phyloP scores from a whole-genome alignment of 768 basidiomycete genomes.

The Leccinum fibrillosum region DNA sequence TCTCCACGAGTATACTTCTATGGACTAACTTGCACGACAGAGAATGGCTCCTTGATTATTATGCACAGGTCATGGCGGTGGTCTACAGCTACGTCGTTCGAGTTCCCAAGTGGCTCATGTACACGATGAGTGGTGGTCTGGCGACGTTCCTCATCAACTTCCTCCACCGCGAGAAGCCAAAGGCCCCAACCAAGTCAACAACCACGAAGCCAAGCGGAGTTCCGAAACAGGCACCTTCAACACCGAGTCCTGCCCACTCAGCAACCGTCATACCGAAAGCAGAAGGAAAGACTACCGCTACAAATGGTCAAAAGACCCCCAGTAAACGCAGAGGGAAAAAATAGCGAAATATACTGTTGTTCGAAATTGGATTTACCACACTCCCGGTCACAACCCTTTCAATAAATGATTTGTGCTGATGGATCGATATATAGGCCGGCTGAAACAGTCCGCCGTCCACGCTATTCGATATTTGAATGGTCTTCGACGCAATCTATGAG shows the following conservation, averaged over 20 bases:
- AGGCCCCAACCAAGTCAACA: conserved; percentile 1
- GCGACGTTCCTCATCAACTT: conserved; percentile 67
- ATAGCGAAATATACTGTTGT: background rate
- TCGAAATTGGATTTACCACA: background rate
- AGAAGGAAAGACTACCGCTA: conserved; percentile 16
- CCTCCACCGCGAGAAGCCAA: conserved; percentile 44
- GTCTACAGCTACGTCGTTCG: conserved; percentile 49
- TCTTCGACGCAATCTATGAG: background rate
- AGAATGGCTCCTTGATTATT: conserved; percentile 63
- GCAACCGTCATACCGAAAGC: background rate
- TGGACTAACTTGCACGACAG: conserved; percentile 35
- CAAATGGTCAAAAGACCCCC: conserved; percentile 18
- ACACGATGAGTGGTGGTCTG: conserved; percentile 59
- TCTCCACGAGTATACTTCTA: background rate
- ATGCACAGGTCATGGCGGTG: conserved; percentile 47
- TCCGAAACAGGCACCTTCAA: conserved; percentile 1
- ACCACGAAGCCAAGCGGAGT: conserved; percentile 5
- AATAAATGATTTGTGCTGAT: background rate
- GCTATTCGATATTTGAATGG: background rate
- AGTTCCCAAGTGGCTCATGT: conserved; percentile 72
- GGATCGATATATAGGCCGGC: background rate
- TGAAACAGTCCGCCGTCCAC: background rate
- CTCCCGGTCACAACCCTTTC: background rate
- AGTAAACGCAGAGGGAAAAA: conserved; percentile 31
- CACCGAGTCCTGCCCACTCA: background rate